These are phyloP conservation scores for Gyromitra esculenta DNA, from an alignment of 2,329 filamentous ascomycete species.

Conservation along the genomic window DNA sequence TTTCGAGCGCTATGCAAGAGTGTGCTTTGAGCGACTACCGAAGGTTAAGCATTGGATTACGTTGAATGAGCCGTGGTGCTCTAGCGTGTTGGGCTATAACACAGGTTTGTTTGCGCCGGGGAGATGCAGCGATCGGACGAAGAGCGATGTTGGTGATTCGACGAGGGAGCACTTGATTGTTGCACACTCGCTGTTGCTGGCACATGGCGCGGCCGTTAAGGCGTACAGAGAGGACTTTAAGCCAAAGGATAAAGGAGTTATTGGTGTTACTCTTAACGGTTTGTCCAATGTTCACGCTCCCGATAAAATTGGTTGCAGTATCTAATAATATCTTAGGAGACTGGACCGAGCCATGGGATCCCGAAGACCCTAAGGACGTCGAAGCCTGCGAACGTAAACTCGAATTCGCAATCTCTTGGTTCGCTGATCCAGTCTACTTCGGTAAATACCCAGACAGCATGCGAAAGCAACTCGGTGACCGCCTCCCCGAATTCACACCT, in stretches of 20 bases:
- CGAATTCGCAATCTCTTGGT: slow-evolving; percentile 89
- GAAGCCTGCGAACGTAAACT: slow-evolving; percentile 82
- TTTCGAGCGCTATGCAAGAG: slow-evolving; percentile 79
- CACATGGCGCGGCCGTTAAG: slow-evolving; percentile 82
- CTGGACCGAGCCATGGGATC: slow-evolving; percentile 83
- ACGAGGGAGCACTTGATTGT: slow-evolving; percentile 82
- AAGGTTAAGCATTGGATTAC: slow-evolving; percentile 90
- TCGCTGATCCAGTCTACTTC: slow-evolving; percentile 85
- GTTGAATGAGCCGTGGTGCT: slow-evolving; percentile 91
- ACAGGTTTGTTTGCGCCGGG: slow-evolving; percentile 82
- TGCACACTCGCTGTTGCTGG: slow-evolving; percentile 81
- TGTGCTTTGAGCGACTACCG: slow-evolving; percentile 77
- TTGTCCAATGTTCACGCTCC: slow-evolving; percentile 56
- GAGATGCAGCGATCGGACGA: slow-evolving; percentile 78
- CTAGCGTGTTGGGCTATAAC: slow-evolving; percentile 80
- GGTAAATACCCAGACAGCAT: slow-evolving; percentile 86
- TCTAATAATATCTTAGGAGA: slow-evolving; percentile 67
- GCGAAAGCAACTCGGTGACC: slow-evolving; percentile 79
- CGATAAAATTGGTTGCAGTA: slow-evolving; percentile 11
- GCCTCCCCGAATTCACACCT: slow-evolving; percentile 77
- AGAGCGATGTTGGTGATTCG: slow-evolving; percentile 73
- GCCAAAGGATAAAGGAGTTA: slow-evolving; percentile 74
- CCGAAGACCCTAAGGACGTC: slow-evolving; percentile 76
- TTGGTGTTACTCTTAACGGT: slow-evolving; percentile 88
- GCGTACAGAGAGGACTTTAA: slow-evolving; percentile 86